Base-by-base conservation (phyloP, 176 grass and related monocot genomes). In the Alloteropsis semialata region DNA sequence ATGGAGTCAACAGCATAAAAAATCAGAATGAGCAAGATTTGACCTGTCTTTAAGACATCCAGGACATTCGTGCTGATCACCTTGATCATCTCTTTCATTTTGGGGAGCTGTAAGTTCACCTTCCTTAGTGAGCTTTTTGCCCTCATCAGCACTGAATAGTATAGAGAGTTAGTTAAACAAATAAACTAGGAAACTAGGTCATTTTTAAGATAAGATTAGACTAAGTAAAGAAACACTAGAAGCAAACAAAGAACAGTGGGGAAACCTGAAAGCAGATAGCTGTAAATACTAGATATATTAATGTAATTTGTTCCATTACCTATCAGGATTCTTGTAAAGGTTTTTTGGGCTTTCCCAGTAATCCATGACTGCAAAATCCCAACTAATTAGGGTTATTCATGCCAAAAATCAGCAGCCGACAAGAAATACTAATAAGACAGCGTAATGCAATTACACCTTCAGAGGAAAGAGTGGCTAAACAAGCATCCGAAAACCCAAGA, bases 401-500 rank as follows among this genome's bases (percentile, higher is more conserved):
- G 21, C 29, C 27, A 79, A 46, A 25, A 65, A 11, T 57, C 25
- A 34, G 29, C n/a, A 63, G 6, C 12, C 29, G 12, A 12, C 13
- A 46, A 32, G n/a, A 55, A 68, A 63, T 82, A 29, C 9, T 61
- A 59, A 58, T n/a, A n/a, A n/a, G n/a, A n/a, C n/a, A n/a, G n/a
- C n/a, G n/a, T n/a, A n/a, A n/a, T n/a, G n/a, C n/a, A n/a, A n/a
- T n/a, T n/a, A 18, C 81, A 93, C 96, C 92, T 91, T 91, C 75
- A 82, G 86, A 89, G 28, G 92, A 92, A 70, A 98, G 81, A 61
- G 90, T 79, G 29, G 92, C 96, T 43, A 98, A 78, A 71, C 82
- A 84, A 82, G 88, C 92, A 88, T 98, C 90, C 46, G 95, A 98
- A 81, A 98, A 67, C 44, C 95, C 95, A 69, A 95, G 81, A 55